These are phyloP conservation scores for Hericium coralloides DNA, from an alignment of 768 basidiomycete species.

Conservation along the genomic window DNA sequence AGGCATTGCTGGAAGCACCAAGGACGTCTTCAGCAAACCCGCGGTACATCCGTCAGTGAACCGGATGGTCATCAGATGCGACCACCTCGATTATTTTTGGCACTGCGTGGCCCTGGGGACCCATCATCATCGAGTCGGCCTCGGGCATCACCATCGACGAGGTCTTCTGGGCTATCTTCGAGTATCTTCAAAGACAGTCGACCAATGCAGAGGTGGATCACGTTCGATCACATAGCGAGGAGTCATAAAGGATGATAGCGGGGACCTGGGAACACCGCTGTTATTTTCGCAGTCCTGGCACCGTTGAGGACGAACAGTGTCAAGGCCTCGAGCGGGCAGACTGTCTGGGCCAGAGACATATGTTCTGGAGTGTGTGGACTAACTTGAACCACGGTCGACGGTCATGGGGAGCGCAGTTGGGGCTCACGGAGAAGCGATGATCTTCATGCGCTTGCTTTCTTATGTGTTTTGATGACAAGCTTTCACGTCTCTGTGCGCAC, in stretches of 20 bases:
- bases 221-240: not conserved
- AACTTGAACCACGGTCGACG: slow-evolving; percentile 3
- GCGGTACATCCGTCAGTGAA: not conserved
- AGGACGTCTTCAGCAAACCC: not conserved
- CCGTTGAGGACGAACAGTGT: slow-evolving; percentile 6
- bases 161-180: slow-evolving; percentile 11
- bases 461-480: not conserved
- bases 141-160: slow-evolving; percentile 3
- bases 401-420: not conserved
- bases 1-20: too few species aligned
- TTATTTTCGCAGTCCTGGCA: not conserved
- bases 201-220: slow-evolving; percentile 3
- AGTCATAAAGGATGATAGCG: not conserved
- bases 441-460: not conserved
- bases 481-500: not conserved
- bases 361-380: slow-evolving; percentile 7
- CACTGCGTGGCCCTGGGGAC: not conserved
- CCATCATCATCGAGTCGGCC: slow-evolving; percentile 4
- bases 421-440: not conserved
- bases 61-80: slow-evolving; percentile 4
- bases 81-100: slow-evolving; percentile 1
- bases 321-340: slow-evolving; percentile 12
- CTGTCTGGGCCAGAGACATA: slow-evolving; percentile 5
- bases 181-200: slow-evolving; percentile 8
- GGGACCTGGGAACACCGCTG: slow-evolving; percentile 6